A percentile compares a stretch with the other conserved stretches of the same genome.
These are phyloP conservation scores for Houttuynia cordata DNA, from an alignment of 164 flowering plant genomes.

Conservation along the genomic window DNA sequence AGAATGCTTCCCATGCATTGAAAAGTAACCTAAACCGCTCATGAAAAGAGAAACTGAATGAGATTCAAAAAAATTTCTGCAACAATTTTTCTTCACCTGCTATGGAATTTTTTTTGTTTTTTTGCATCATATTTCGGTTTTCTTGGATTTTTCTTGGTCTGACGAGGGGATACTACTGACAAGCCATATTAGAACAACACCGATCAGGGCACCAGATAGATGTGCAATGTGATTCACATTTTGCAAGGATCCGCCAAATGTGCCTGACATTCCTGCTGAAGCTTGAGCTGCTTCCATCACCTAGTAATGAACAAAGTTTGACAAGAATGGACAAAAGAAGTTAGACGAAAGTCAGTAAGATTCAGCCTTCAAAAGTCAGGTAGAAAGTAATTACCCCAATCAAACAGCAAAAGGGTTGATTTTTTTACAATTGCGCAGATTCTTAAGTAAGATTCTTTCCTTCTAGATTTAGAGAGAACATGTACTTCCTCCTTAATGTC, in stretches of 20 bases:
- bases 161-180: constrained; percentile 25
- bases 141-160: not conserved
- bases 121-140: not conserved
- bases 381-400: not conserved
- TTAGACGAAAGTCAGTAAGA: not conserved
- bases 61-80: not conserved
- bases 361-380: no score
- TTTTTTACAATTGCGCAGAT: no score
- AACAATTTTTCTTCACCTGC: not conserved
- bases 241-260: constrained; percentile 33
- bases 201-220: constrained; percentile 90
- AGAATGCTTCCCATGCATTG: no score
- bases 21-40: no score
- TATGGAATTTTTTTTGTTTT: not conserved
- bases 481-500: no score
- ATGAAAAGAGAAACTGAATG: not conserved
- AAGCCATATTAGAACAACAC: constrained; percentile 75
- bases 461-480: no score
- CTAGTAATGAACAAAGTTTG: constrained; percentile 19
- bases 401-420: not conserved
- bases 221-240: constrained; percentile 89
- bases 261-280: constrained; percentile 55
- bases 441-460: no score
- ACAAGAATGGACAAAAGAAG: not conserved
- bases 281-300: constrained; percentile 99